Conservation (phyloP, 2,329 filamentous ascomycete genomes). For the Xylaria sp. region DNA sequence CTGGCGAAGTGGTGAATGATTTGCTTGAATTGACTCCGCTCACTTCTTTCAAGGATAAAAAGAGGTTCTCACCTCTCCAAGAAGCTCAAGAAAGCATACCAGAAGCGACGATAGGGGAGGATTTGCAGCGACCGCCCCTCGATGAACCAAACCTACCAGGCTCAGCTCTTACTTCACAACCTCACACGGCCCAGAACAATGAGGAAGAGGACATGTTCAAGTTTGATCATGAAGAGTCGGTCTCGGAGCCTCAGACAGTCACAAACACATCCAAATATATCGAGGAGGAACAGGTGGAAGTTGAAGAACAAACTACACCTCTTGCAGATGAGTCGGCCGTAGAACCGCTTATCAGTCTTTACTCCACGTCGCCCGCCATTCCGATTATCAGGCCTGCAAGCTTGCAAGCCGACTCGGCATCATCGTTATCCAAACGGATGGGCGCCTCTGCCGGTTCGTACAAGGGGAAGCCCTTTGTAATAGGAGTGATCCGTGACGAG, state of each 20-base stretch:
- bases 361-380: conserved; percentile 58
- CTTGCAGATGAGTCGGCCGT: conserved; percentile 33
- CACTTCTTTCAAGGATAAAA: conserved; percentile 46
- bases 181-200: not conserved
- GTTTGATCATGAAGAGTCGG: conserved; percentile 53
- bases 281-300: conserved; percentile 51
- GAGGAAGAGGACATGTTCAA: conserved; percentile 58
- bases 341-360: conserved; percentile 46
- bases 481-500: conserved; percentile 62
- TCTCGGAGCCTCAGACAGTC: conserved; percentile 38
- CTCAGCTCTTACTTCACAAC: not conserved
- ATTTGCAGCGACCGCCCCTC: not conserved
- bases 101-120: conserved; percentile 15
- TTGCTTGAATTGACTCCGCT: conserved; percentile 46
- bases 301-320: conserved; percentile 39
- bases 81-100: conserved; percentile 4
- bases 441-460: conserved; percentile 62
- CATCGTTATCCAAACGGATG: conserved; percentile 40
- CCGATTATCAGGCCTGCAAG: conserved; percentile 50
- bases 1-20: conserved; percentile 39
- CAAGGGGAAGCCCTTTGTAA: conserved; percentile 62
- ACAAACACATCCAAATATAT: conserved; percentile 45
- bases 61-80: conserved; percentile 43
- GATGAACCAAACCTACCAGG: conserved; percentile 16
- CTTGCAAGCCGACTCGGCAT: conserved; percentile 48